Conservation (phyloP, 2,329 filamentous ascomycete species). For the Epicoccum nigrum region DNA sequence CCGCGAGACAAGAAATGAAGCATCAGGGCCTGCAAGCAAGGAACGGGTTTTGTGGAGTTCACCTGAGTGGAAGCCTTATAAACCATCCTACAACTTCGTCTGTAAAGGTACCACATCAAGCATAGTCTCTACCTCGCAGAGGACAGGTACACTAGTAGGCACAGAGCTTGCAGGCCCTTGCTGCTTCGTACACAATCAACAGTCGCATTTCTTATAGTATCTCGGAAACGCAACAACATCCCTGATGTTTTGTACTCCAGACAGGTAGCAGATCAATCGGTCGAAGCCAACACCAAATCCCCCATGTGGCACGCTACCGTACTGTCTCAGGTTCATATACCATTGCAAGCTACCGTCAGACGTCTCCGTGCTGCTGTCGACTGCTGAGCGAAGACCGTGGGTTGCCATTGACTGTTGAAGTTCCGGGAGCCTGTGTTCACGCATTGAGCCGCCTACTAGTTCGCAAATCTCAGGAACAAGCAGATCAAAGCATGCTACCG, state of each 20-base stretch:
- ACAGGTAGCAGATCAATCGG: constrained; percentile 80
- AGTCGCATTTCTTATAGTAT: constrained; percentile 64
- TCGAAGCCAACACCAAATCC: constrained; percentile 93
- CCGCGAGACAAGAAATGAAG: neutral
- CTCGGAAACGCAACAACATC: constrained; percentile 88
- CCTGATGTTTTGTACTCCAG: constrained; percentile 79
- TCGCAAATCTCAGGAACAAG: constrained; percentile 86
- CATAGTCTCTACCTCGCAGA: neutral
- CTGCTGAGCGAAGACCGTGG: constrained; percentile 63
- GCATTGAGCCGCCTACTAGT: constrained; percentile 85
- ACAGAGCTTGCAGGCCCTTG: constrained; percentile 3
- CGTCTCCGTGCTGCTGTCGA: constrained; percentile 20
- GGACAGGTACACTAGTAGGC: neutral
- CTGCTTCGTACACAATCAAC: constrained; percentile 38
- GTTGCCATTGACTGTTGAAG: constrained; percentile 73
- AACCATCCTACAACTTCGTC: neutral
- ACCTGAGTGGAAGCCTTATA: neutral
- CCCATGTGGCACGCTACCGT: constrained; percentile 90
- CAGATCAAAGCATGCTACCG: constrained; percentile 89
- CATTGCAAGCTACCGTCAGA: constrained; percentile 65
- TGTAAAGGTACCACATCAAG: neutral
- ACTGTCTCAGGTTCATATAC: constrained; percentile 87
- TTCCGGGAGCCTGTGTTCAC: constrained; percentile 75
- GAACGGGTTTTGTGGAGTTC: neutral
- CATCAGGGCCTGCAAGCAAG: neutral